Conservation (phyloP, 805 yeast species). For the Komagataella kurtzmanii region DNA sequence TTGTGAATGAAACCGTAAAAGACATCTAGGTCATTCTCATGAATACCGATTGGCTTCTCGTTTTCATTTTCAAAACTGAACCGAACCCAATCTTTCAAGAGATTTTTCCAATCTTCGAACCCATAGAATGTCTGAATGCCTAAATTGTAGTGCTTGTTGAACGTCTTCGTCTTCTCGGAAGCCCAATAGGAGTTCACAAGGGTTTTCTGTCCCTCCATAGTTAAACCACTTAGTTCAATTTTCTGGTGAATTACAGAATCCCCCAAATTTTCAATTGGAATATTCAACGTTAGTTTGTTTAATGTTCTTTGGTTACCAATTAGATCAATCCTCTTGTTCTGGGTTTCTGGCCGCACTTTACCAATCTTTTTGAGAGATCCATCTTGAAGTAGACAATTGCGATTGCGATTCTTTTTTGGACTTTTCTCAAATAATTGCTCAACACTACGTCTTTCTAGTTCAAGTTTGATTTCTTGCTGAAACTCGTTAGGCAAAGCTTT, state of each 20-base stretch:
- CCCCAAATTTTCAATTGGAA: neutral
- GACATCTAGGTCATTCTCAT: neutral
- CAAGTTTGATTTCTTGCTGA: slow-evolving; percentile 43
- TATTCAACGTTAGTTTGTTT: no score
- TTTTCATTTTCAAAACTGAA: neutral
- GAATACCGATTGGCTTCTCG: neutral
- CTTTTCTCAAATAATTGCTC: neutral
- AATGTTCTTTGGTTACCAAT: neutral
- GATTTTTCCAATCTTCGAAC: neutral
- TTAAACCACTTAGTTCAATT: neutral
- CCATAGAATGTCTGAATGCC: neutral
- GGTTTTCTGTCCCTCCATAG: neutral
- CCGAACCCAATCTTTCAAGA: neutral
- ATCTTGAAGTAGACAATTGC: neutral
- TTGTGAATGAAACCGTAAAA: neutral
- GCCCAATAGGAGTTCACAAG: neutral
- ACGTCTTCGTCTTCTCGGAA: neutral
- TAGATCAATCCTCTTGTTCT: neutral
- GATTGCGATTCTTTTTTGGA: neutral
- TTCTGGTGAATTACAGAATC: neutral
- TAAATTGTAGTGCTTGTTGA: neutral
- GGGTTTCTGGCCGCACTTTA: neutral
- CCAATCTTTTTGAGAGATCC: neutral
- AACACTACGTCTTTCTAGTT: slow-evolving; percentile 27
- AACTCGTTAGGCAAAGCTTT: slow-evolving; percentile 53